Base-by-base conservation (phyloP, 2,329 filamentous ascomycete genomes). In the Sarocladium strictum region DNA sequence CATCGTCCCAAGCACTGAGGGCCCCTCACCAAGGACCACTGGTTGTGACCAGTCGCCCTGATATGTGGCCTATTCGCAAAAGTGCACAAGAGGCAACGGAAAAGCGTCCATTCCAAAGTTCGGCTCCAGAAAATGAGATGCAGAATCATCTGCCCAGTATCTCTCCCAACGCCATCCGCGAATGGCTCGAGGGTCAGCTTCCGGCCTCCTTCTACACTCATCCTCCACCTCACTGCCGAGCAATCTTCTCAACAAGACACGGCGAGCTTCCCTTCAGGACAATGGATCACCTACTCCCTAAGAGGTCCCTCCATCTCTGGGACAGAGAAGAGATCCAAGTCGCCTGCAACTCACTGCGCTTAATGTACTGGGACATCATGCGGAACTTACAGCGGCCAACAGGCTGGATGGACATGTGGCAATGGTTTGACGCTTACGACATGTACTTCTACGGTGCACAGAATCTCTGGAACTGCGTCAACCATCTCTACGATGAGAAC, bases 401-500 rank as follows among this genome's bases (percentile, higher is more conserved):
- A 26, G 64, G 54, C 57, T 75, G 69, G 63, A 67, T 69, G 33
- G 71, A 76, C 24, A 62, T 80, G 21, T 78, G 73, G 65, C 59
- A 63, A 2, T 79, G 75, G 58, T 81, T 76, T 49, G 77, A 80
- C 58, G 67, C 70, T 1, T 56, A 63, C 10, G 77, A 80, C 51
- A 64, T 81, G 26, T 80, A 76, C 61, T 49, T 67, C 33, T 65
- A 71, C 12, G 78, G 78, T 7, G 73, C 72, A 0, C 64, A 72
- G 57, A 81, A 81, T 57, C 64, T 80, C 12, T 77, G 72, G 71
- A 74, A 73, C 24, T 67, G 79, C 32, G 59, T 77, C 43, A 68
- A 71, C 27, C 67, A 69, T 9, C 61, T 79, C 1, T 63, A 61
- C 38, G 65, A 67, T 15, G 74, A 77, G 60, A 78, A 76, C 26